Base-by-base conservation (phyloP, 2,329 filamentous ascomycete species). In the Truncatella angustata region DNA sequence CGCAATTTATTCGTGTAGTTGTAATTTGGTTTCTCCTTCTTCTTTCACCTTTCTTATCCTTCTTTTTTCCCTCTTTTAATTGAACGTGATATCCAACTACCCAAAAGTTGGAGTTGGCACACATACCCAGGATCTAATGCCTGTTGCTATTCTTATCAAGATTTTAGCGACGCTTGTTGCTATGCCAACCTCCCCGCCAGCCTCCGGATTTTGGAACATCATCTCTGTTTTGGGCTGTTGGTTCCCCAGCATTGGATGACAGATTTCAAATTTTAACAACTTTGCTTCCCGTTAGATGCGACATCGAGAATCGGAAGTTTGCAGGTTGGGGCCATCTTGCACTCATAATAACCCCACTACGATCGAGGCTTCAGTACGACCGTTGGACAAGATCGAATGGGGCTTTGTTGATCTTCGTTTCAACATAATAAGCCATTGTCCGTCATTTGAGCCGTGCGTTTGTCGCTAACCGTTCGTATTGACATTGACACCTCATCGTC, bases 161-260 rank as follows among this genome's bases (percentile, higher is more conserved):
- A 44, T 44, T 23, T 44, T 44, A 16, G 21, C 40, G 40, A 44
- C 11, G n/a, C 40, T n/a, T 16, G 40, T 44, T 44, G 40, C 40
- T 24, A n/a, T 44, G 40, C 21, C 40, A 44, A 44, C 40, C 21
- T 9, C 21, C 40, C 40, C 40, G 24, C 40, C 40, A 24, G 28
- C 40, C 40, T 26, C 40, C 40, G 20, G 28, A 40, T 21, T 44
- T 44, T 44, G 40, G 11, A 24, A 44, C 21, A 44, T 44, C 21
- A 44, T 44, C 24, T 44, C 36, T 40, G 36, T 20, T 40, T 18
- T 20, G 36, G 10, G 20, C 18, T 23, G 36, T 18, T 40, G n/a
- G 36, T 16, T 40, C 36, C n/a, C 36, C 36, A 20, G 36, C 16
- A 18, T 6, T 35, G 16, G 36, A 20, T 16, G n/a, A 40, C 14